Base-by-base conservation (phyloP, 768 basidiomycete genomes). In the Favolaschia claudopus region DNA sequence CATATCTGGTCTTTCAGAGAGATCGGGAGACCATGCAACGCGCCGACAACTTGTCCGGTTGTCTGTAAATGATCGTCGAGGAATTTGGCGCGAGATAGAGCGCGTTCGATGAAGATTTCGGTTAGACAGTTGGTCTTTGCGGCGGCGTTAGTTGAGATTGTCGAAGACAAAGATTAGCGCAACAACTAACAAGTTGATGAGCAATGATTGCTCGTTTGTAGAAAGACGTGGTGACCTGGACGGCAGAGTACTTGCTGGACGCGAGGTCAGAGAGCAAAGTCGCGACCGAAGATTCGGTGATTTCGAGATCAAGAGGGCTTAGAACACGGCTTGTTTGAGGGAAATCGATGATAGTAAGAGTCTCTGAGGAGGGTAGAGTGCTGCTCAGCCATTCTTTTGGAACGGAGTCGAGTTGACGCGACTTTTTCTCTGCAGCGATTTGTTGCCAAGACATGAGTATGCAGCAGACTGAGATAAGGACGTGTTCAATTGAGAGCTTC, bases 1-100 rank as follows among this genome's bases (percentile, higher is more conserved):
- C 76, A 81, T 20, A 91, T 69, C 69, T 91, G 89, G 65, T 92
- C 90, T 70, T 92, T 92, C 46, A 91, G 71, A 8, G 88, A 90
- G 38, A 91, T 76, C 0, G 89, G 89, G n/a, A n/a, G n/a, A 28
- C 77, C 79, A 50, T 81, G 81, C 8, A 82, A 64, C 2, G 82
- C 80, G 9, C 79, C 80, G 6, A 78, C 55, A 7, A 77, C 66
- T 57, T 70, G 69, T 12, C 79, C 79, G 13, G 77, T 78, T n/a
- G 53, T 52, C 17, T 67, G 48, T 59, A 76, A 73, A 60, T 77
- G 66, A 7, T 72, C 73, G 32, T 83, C 81, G 12, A 83, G 73
- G 42, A 79, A 72, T 39, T 68, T 65, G 9, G 82, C 82, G 37
- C 67, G 75, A 54, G 60, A 65, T 34, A 78, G 64, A 0, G 67